Evolutionary conservation across 1,139 yeast species (phyloP).

Genomic region (Geotrichum aggregatum): DNA sequence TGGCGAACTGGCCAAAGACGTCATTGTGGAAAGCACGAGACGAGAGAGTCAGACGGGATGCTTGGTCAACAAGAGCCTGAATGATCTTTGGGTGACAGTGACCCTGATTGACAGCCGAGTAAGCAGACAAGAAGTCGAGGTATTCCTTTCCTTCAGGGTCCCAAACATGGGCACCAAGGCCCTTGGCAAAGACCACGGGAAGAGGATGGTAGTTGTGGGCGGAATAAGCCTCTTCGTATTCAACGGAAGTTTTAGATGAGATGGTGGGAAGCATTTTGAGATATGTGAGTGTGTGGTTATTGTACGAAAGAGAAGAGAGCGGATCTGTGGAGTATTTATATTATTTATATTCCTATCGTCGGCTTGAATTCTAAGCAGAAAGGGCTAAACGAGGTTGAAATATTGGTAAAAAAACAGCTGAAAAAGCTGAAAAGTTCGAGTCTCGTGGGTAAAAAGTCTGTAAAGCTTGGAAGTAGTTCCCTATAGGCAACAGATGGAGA

Average conservation of each 20-base stretch:
- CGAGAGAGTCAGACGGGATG: constrained; percentile 74
- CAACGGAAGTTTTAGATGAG: constrained; percentile 61
- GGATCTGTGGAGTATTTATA: constrained; percentile 5
- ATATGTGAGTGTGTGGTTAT: background rate
- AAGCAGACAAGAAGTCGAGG: constrained; percentile 84
- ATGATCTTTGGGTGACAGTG: constrained; percentile 95
- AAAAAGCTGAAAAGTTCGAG: too few relatives aligned
- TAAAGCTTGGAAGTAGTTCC: constrained; percentile 10
- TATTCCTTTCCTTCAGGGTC: constrained; percentile 78
- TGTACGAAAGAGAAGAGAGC: background rate
- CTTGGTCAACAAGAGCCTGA: constrained; percentile 81
- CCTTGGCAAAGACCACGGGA: constrained; percentile 88
- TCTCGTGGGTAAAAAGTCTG: background rate
- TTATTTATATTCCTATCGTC: too few relatives aligned
- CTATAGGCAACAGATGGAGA: constrained; percentile 30
- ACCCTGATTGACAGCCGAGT: constrained; percentile 97
- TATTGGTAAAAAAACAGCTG: too few relatives aligned
- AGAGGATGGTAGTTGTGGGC: constrained; percentile 97
- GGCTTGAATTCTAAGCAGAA: too few relatives aligned
- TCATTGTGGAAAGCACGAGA: constrained; percentile 93
- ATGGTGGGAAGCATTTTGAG: constrained; percentile 36
- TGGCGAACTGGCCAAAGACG: constrained; percentile 81
- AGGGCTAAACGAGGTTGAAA: too few relatives aligned
- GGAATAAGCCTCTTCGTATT: constrained; percentile 73
- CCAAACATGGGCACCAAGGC: constrained; percentile 92